Evolutionary conservation across 495 filamentous ascomycete species (phyloP), one percentile per base, ranked within the genome.

Genomic region (Penicillium coprophilum): DNA sequence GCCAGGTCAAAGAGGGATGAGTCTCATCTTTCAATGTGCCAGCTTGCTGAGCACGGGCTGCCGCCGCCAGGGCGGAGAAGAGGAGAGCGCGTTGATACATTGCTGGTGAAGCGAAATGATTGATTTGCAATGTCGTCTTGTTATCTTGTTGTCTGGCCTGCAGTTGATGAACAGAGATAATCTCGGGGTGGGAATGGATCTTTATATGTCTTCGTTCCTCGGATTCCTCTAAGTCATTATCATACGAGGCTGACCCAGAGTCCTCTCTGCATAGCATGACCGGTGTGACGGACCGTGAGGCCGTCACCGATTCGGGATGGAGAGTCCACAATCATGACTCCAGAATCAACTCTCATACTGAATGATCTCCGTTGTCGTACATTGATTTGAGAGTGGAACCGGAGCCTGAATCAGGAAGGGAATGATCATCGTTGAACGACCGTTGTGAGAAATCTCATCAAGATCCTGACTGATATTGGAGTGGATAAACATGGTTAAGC

Each of bases 1-100:
- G 70, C 69, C 81, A 85, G 54, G 75, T 78, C 59, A 89, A 56
- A 43, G 74, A 66, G 17, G 86, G 86, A 54, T 88, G 85, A 17
- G 71, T 78, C 71, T 87, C 86, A 10, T 77, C 49, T 20, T 73
- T 75, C 60, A 76, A 55, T n/a, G 71, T 80, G 70, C 84, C 84
- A 48, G 75, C 78, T 67, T 84, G 75, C 72, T 88, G 85, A 58
- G 71, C 73, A 46, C 62, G 61, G 31, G 60, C 60, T 20, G 62
- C 59, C 21, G 54, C 58, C 54, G 68, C 48, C 32, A 69, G 54
- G 24, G 65, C 66, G 55, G 64, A 55, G 50, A 70, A 56, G 51
- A 71, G 61, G 41, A 71, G 56, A 12, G 57, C 59, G 45, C 69
- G 67, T 63, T 72, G 69, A 60, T 68, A 56, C 70, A 75, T 75